phyloP scores from a whole-genome alignment of 176 grass and related monocot species.

The Alloteropsis semialata region DNA sequence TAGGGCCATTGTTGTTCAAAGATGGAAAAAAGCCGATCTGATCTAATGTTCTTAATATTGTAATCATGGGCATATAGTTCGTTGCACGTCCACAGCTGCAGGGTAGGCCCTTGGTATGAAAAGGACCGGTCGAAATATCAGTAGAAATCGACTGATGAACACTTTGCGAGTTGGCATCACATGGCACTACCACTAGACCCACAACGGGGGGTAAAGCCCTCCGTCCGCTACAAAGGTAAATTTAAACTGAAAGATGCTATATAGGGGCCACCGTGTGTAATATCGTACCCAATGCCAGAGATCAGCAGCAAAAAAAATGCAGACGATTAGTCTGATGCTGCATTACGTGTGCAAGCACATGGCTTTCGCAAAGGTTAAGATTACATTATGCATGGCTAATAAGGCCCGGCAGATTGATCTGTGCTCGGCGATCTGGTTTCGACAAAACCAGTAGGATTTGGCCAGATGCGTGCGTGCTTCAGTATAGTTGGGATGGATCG shows the following conservation, averaged over 20 bases:
- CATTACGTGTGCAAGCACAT: neutral
- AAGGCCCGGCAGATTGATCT: neutral
- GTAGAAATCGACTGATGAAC: neutral
- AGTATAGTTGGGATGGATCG: neutral
- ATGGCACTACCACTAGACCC: constrained; percentile 23
- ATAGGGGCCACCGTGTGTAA: constrained; percentile 16
- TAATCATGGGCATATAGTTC: neutral
- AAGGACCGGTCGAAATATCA: neutral
- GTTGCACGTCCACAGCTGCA: neutral
- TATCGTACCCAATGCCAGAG: neutral
- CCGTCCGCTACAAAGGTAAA: constrained; percentile 2
- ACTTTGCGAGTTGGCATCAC: constrained; percentile 49
- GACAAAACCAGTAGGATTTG: constrained; percentile 3
- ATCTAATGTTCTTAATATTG: neutral
- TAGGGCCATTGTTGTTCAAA: no score
- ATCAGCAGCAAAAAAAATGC: neutral
- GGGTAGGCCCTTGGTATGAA: neutral
- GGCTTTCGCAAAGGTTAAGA: constrained; percentile 3
- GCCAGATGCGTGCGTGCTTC: neutral
- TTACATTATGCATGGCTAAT: neutral
- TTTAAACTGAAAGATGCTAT: neutral
- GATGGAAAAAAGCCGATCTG: neutral
- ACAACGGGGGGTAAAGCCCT: constrained; percentile 16
- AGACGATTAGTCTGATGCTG: neutral
- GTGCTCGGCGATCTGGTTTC: neutral